phyloP scores from a whole-genome alignment of 2,329 filamentous ascomycete species.

The Phialophora verrucosa region DNA sequence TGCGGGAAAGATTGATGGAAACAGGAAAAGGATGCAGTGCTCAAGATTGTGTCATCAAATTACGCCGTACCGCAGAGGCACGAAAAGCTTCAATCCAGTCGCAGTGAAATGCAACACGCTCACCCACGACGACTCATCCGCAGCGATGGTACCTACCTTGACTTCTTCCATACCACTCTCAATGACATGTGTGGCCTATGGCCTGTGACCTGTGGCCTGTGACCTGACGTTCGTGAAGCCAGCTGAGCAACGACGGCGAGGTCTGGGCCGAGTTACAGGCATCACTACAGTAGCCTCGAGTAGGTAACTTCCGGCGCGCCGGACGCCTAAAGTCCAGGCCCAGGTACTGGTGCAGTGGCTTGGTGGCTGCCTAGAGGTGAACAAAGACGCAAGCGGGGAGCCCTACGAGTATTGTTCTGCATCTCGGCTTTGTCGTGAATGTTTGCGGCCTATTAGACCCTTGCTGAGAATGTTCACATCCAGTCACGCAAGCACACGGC shows the following conservation, averaged over 20 bases:
- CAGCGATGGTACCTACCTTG: background rate
- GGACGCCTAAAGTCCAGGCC: background rate
- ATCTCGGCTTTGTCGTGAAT: constrained; percentile 3
- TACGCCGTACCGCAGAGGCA: constrained; percentile 7
- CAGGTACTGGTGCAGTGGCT: no score
- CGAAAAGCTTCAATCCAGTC: constrained; percentile 16
- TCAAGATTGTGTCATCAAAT: constrained; percentile 11
- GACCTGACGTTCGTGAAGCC: background rate
- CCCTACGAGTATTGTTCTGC: background rate
- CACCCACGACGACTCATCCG: background rate
- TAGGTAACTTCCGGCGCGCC: background rate
- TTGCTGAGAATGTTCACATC: no score
- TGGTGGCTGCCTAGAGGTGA: background rate
- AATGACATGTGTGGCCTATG: background rate
- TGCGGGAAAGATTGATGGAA: background rate
- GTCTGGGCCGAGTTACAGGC: background rate
- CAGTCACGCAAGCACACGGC: background rate
- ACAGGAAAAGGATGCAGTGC: background rate
- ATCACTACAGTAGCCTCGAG: no score
- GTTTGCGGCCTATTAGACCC: background rate
- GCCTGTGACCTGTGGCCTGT: background rate
- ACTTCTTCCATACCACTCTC: background rate
- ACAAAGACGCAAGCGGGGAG: background rate
- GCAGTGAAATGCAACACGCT: background rate
- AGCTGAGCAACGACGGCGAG: background rate